Evolutionary conservation across 768 basidiomycete genomes (phyloP).

Genomic region (Termitomyces sp.): DNA sequence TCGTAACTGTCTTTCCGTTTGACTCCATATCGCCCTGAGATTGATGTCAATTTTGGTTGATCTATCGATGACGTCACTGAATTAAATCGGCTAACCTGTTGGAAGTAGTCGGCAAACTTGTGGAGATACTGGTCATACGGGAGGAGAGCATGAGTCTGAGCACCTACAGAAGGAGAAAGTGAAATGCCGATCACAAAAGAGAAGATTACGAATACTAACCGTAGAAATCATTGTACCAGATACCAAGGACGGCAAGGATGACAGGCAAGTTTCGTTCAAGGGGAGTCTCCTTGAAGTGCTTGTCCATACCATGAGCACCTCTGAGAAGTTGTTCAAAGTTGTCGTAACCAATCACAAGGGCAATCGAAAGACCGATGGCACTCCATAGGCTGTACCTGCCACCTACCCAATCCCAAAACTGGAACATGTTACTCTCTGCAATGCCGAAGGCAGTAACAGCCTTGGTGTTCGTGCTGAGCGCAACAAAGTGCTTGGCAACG

Average conservation of each 20-base stretch:
- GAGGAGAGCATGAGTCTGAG: conserved; percentile 92
- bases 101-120: conserved; percentile 99
- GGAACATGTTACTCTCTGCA: conserved; percentile 91
- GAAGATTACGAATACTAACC: conserved; percentile 30
- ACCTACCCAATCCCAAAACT: conserved; percentile 99
- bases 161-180: conserved; percentile 34
- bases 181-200: background rate
- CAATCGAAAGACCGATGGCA: conserved; percentile 94
- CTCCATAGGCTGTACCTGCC: conserved; percentile 98
- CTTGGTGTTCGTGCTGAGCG: conserved; percentile 92
- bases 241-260: conserved; percentile 79
- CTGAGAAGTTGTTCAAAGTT: conserved; percentile 87
- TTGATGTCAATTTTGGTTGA: background rate
- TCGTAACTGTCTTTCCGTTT: conserved; percentile 96
- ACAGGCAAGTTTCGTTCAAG: conserved; percentile 91
- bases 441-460: conserved; percentile 95
- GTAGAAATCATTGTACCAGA: conserved; percentile 99
- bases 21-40: conserved; percentile 97
- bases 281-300: conserved; percentile 87
- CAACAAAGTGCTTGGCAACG: conserved; percentile 98
- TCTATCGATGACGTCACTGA: background rate
- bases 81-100: conserved; percentile 48
- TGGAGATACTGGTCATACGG: conserved; percentile 99
- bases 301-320: conserved; percentile 97
- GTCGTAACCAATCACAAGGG: conserved; percentile 87